Conservation (phyloP, 768 basidiomycete species). For the Tulasnella sp. region DNA sequence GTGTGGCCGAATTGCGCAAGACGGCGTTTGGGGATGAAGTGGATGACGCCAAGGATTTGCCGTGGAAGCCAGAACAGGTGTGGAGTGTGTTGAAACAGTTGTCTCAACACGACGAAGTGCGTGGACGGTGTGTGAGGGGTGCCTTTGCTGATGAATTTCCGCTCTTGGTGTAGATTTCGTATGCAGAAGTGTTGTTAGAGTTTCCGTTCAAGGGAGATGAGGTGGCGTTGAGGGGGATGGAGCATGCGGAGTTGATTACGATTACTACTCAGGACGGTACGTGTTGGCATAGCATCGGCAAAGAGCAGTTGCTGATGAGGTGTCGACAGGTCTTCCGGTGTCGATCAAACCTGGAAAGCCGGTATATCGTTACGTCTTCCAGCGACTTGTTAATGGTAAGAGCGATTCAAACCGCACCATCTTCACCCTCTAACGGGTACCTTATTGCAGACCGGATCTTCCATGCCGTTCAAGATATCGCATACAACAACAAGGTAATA, state of each 20-base stretch:
- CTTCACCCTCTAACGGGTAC: neutral
- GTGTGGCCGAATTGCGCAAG: conserved; percentile 75
- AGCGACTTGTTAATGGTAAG: conserved; percentile 64
- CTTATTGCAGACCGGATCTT: conserved; percentile 54
- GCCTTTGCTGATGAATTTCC: neutral
- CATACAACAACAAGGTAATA: conserved; percentile 56
- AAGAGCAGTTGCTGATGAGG: neutral
- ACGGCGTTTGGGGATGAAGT: conserved; percentile 85
- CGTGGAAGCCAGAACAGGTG: conserved; percentile 80
- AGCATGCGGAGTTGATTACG: conserved; percentile 47
- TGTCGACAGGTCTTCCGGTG: conserved; percentile 57
- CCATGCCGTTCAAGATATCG: conserved; percentile 68
- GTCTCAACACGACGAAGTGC: conserved; percentile 48
- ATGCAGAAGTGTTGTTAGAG: conserved; percentile 67
- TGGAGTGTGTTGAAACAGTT: conserved; percentile 73
- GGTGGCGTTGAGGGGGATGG: conserved; percentile 31
- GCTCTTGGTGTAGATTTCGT: conserved; percentile 46
- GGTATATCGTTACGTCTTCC: conserved; percentile 74
- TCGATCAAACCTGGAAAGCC: conserved; percentile 83
- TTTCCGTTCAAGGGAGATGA: conserved; percentile 42
- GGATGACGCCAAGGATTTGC: conserved; percentile 70
- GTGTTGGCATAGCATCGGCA: conserved; percentile 8
- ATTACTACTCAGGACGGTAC: conserved; percentile 65
- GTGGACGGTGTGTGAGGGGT: neutral
- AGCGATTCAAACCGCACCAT: conserved; percentile 11